Base-by-base conservation (phyloP, 2,329 filamentous ascomycete genomes). In the Aureobasidium sp. region DNA sequence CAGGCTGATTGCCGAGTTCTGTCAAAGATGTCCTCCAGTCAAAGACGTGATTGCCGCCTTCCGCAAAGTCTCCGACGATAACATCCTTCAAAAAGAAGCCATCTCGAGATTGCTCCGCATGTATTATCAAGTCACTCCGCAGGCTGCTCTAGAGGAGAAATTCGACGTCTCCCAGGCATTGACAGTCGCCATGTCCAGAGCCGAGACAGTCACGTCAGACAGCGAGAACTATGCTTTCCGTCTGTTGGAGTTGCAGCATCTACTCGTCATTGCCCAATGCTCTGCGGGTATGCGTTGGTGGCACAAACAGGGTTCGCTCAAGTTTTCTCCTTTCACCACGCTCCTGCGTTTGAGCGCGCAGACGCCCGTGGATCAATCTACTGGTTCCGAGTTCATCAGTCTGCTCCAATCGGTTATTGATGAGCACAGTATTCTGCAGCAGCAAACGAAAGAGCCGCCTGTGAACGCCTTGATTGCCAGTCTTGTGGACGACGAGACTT, bases 261-360 rank as follows among this genome's bases (percentile, higher is more conserved):
- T 96, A 19, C 83, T 96, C 19, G 82, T 85, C 33, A 89, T 97
- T 70, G 91, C 92, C 3, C 84, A 85, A 65, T 85, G 87, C 68
- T 95, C 91, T 3, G 85, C 89, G 0, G 86, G 87, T 6, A 94
- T 96, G 86, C 85, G 88, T 65, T 97, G 93, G 93, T 97, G 94
- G 77, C 82, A 88, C 65, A 92, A 89, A 69, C 78, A 81, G 64
- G 82, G 80, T 76, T 80, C 80, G 0, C 77, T 88, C n/a, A 71
- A 71, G 24, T 77, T 83, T 42, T 90, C 88, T 4, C 88, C 89
- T 0, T 90, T 91, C 65, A 83, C 84, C n/a, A 85, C 85, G 0
- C 79, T 93, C 24, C 73, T 93, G 6, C 84, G 81, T 63, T 77
- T 88, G 6, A 77, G 81, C 39, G 76, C 79, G 3, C 78, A 67